Conservation (phyloP, 2,329 filamentous ascomycete genomes). For the Verticillium dahliae region DNA sequence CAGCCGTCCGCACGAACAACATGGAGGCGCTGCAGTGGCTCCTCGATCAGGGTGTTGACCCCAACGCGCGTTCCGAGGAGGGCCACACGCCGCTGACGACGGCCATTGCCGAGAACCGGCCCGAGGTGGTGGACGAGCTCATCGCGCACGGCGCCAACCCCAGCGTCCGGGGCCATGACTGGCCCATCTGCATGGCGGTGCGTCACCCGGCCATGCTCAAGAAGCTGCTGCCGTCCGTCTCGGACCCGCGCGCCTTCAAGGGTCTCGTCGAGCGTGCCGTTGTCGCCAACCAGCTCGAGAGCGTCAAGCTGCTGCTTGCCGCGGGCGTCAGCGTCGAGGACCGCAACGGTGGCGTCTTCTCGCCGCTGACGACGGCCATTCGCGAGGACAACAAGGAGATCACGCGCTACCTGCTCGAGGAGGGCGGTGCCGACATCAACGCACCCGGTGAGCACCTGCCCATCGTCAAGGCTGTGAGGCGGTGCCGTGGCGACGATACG, state of each 20-base stretch:
- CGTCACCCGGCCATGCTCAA: constrained; percentile 52
- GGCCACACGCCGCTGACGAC: constrained; percentile 59
- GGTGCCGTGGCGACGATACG: constrained; percentile 47
- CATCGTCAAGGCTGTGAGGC: constrained; percentile 61
- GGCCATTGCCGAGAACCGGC: constrained; percentile 53
- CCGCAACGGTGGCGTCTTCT: constrained; percentile 68
- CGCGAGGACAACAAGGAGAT: constrained; percentile 57
- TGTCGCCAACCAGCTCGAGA: constrained; percentile 59
- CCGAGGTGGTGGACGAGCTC: constrained; percentile 53
- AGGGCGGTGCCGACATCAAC: constrained; percentile 58
- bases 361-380: constrained; percentile 59
- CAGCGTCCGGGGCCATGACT: constrained; percentile 58
- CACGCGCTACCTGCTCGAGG: constrained; percentile 53
- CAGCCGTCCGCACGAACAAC: constrained; percentile 55
- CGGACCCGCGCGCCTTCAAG: constrained; percentile 55
- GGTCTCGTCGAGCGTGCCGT: constrained; percentile 64
- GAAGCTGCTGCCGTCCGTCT: constrained; percentile 49
- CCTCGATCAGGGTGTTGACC: constrained; percentile 51
- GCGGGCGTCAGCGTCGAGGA: constrained; percentile 64
- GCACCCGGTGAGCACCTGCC: constrained; percentile 64
- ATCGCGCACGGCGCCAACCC: constrained; percentile 54
- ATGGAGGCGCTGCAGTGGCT: constrained; percentile 54
- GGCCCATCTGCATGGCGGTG: constrained; percentile 66
- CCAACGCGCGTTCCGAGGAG: constrained; percentile 51
- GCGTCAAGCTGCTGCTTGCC: constrained; percentile 56